Evolutionary conservation across 345 rosid genomes (phyloP).

Genomic region (Eucalyptus rudis): DNA sequence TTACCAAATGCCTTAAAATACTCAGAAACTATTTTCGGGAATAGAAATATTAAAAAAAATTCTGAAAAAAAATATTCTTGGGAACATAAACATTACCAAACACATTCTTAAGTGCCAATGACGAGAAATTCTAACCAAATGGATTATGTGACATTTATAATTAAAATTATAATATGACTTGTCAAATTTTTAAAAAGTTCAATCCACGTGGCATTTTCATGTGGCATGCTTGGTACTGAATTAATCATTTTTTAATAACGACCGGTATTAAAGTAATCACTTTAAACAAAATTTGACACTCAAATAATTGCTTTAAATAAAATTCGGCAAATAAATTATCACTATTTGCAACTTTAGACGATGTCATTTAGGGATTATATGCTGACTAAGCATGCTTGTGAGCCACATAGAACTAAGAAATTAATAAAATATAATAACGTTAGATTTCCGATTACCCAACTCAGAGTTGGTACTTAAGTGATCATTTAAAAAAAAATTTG

Average conservation of each 20-base stretch:
- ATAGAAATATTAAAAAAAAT: too few species aligned
- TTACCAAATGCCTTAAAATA: too few species aligned
- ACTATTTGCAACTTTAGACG: rapidly evolving
- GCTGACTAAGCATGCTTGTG: rapidly evolving
- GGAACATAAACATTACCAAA: rapidly evolving
- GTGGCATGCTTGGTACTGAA: too few species aligned
- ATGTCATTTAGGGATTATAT: too few species aligned
- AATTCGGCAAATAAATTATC: too few species aligned
- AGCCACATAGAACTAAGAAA: rapidly evolving
- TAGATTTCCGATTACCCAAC: rapidly evolving
- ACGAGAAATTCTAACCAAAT: rapidly evolving
- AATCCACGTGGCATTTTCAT: rapidly evolving
- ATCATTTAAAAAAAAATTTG: rapidly evolving
- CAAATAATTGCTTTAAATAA: too few species aligned
- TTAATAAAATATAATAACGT: rapidly evolving
- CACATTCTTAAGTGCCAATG: rapidly evolving
- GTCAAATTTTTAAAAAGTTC: rapidly evolving
- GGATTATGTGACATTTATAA: rapidly evolving
- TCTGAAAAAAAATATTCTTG: too few species aligned
- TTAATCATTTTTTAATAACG: rapidly evolving
- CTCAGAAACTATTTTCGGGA: rapidly evolving
- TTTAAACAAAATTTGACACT: too few species aligned
- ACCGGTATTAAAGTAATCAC: rapidly evolving
- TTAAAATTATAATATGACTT: too few species aligned
- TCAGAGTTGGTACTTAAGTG: rapidly evolving